A percentile compares a stretch with the other conserved stretches of the same genome.
These are phyloP conservation scores for Yamadazyma jaroonii DNA, from an alignment of 1,139 yeast genomes.

Conservation along the genomic window DNA sequence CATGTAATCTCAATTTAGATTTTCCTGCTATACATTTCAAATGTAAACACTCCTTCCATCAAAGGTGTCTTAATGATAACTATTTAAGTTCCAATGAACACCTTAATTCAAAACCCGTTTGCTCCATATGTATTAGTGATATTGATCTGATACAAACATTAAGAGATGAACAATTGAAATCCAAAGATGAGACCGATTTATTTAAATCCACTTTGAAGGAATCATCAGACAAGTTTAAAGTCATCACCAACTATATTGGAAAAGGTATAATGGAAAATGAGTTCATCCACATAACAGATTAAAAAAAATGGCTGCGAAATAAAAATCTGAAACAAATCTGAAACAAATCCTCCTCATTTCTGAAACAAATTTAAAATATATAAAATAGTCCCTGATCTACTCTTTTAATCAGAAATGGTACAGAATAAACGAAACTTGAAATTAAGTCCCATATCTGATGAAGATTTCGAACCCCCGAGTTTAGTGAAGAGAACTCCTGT, in stretches of 20 bases:
- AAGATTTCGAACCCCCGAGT: not conserved
- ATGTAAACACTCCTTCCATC: conserved; percentile 87
- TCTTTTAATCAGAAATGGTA: no score
- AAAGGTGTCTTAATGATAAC: conserved; percentile 64
- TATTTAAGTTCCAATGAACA: conserved; percentile 18
- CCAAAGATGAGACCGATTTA: conserved; percentile 60
- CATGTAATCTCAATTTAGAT: conserved; percentile 69
- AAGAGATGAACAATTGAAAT: conserved; percentile 57
- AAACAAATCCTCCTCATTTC: conserved; percentile 9
- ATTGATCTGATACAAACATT: conserved; percentile 63
- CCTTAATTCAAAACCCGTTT: conserved; percentile 26
- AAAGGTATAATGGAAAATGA: conserved; percentile 75
- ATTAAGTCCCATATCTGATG: conserved; percentile 1
- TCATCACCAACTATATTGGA: conserved; percentile 78
- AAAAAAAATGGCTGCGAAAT: conserved; percentile 1
- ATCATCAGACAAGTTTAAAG: conserved; percentile 66
- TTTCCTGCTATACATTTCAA: conserved; percentile 82
- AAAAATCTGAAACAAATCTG: conserved; percentile 10
- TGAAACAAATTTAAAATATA: not conserved
- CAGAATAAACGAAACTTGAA: conserved; percentile 6
- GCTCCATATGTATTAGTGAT: conserved; percentile 75
- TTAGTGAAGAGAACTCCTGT: conserved; percentile 14
- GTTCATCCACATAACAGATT: conserved; percentile 14
- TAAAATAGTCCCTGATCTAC: no score
- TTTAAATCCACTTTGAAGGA: conserved; percentile 60